Base-by-base conservation (phyloP, 106 monocot genomes). In the Apostasia ramifera region DNA sequence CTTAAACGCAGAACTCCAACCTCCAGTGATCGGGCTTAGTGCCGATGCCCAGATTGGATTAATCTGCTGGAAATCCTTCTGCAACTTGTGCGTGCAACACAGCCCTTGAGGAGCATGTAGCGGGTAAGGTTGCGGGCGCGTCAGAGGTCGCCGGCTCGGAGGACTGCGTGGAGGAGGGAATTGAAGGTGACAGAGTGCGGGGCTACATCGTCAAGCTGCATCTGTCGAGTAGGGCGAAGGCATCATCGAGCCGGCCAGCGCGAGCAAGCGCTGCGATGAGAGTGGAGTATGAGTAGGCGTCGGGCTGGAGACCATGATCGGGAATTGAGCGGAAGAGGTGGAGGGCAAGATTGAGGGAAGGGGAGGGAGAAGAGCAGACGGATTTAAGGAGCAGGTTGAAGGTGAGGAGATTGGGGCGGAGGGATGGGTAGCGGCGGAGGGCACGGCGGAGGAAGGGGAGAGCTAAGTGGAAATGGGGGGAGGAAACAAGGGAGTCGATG, bases 91-190 rank as follows among this genome's bases (percentile, higher is more conserved):
- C 26, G 26, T 26, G 26, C 26, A 26, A 26, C 26, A 26, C 26
- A 26, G 41, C 81, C 89, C 75, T 97, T 97, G 66, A 89, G 89
- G 47, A 82, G 68, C 95, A 97, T 97, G 63, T 80, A 80, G 39
- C 74, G 75, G 61, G 73, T 70, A 50, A 97, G 71, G 59, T 84
- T 89, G 2, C 67, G 67, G 5, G 88, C 94, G 3, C 83, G 80
- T 0, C 58, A 3, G 43, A 91, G 61, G 57, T 94, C 81, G 6
- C 91, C 83, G 8, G 71, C 12, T 3, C 41, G 79, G 76, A 76
- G 78, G 11, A 85, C 44, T 5, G 78, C 73, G 12, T 69, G 80
- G 60, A 89, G 79, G 6, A 95, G 77, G 2, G 86, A 59, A 62
- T 91, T 95, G 64, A 86, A 95, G 39, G 86, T 86, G 41, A 84